A percentile compares a stretch with the other conserved stretches of the same genome.
Conservation (phyloP, 768 basidiomycete genomes). For the Trametes cingulata region DNA sequence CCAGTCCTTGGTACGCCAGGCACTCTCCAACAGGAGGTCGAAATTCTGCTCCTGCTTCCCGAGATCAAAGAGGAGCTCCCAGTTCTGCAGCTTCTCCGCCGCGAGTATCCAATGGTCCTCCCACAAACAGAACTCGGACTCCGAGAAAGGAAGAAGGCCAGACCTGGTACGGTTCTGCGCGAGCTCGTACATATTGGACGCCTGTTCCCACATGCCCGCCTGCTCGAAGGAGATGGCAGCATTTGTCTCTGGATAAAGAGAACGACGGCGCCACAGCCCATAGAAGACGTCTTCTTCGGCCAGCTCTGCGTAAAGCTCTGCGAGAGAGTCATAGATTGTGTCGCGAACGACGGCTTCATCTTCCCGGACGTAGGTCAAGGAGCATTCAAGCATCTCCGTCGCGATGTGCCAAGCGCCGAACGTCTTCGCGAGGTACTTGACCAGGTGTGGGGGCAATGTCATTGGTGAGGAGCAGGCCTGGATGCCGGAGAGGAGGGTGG, state of each 20-base stretch:
- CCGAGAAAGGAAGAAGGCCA: slow-evolving; percentile 85
- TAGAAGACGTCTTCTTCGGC: slow-evolving; percentile 98
- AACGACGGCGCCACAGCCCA: slow-evolving; percentile 90
- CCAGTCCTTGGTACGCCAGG: slow-evolving; percentile 96
- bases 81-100: slow-evolving; percentile 95
- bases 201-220: slow-evolving; percentile 96
- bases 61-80: slow-evolving; percentile 93
- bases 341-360: slow-evolving; percentile 81
- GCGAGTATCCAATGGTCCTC: slow-evolving; percentile 99
- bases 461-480: slow-evolving; percentile 86
- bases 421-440: slow-evolving; percentile 95
- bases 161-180: slow-evolving; percentile 85
- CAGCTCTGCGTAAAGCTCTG: slow-evolving; percentile 94
- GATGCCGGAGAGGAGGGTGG: slow-evolving; percentile 83
- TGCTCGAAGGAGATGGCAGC: slow-evolving; percentile 89
- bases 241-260: slow-evolving; percentile 88
- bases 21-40: slow-evolving; percentile 91
- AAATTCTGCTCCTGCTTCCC: slow-evolving; percentile 87
- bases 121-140: slow-evolving; percentile 96
- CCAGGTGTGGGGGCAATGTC: slow-evolving; percentile 88
- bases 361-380: slow-evolving; percentile 77
- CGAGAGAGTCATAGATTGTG: slow-evolving; percentile 84
- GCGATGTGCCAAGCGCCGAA: slow-evolving; percentile 95
- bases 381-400: slow-evolving; percentile 79
- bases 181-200: slow-evolving; percentile 81